phyloP scores from a whole-genome alignment of 768 basidiomycete genomes.

The Rickenella mellea region DNA sequence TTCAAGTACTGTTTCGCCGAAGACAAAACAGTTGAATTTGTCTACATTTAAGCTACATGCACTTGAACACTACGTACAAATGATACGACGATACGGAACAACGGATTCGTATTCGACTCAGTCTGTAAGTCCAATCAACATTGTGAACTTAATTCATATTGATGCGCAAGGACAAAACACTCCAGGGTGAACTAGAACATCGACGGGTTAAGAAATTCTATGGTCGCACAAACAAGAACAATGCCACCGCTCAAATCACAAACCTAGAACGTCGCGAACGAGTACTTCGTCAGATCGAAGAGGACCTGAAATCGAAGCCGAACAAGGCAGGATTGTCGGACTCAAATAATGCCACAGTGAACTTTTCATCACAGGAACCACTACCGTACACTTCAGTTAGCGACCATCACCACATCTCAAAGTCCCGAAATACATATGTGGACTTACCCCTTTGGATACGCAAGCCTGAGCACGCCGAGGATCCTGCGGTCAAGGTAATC shows the following conservation, averaged over 20 bases:
- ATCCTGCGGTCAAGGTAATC: background rate
- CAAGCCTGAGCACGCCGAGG: background rate
- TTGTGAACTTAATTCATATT: background rate
- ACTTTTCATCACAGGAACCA: too few relatives aligned
- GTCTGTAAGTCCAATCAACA: conserved; percentile 13
- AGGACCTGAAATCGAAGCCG: background rate
- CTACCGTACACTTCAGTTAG: too few relatives aligned
- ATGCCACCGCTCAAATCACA: background rate
- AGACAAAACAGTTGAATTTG: conserved; percentile 19
- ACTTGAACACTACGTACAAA: conserved; percentile 21
- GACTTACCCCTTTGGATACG: background rate
- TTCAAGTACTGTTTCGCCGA: too few relatives aligned
- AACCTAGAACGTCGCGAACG: background rate
- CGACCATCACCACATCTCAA: too few relatives aligned
- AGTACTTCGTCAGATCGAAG: background rate
- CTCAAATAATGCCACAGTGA: too few relatives aligned
- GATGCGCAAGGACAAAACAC: background rate
- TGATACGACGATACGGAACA: conserved; percentile 22
- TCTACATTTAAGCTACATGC: conserved; percentile 25
- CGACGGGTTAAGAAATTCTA: conserved; percentile 6
- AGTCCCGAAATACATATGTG: too few relatives aligned
- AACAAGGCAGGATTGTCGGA: too few relatives aligned
- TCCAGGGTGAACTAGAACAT: conserved; percentile 13
- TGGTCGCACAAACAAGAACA: background rate
- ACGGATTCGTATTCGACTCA: conserved; percentile 26